Percentiles rank a stretch among this genome's conserved stretches.
Evolutionary conservation across 225 moss, liverwort and hornwort species (phyloP).

Genomic region (Marchantia paleacea): DNA sequence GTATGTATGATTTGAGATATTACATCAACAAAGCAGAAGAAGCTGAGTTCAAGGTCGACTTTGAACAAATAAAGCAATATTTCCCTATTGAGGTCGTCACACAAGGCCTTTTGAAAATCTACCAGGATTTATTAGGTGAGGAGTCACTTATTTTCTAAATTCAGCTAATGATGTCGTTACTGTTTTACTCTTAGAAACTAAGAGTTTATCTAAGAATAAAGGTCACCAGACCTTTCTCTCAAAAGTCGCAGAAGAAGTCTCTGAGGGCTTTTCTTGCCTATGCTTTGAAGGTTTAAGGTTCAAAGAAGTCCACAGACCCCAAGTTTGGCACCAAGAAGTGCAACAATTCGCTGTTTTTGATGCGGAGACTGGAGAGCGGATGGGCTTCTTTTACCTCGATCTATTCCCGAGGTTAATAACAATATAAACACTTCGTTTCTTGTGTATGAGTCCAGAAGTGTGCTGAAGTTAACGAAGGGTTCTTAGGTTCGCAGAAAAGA

Average conservation of each 20-base stretch:
- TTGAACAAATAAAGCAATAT: constrained; percentile 89
- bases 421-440: too few relatives aligned
- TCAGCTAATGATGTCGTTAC: constrained; percentile 9
- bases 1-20: constrained; percentile 86
- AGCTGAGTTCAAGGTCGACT: constrained; percentile 81
- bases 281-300: constrained; percentile 70
- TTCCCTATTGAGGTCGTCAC: constrained; percentile 91
- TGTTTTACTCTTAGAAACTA: too few relatives aligned
- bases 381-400: constrained; percentile 95
- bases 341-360: constrained; percentile 78
- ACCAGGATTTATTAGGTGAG: constrained; percentile 87
- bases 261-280: background rate
- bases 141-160: too few relatives aligned
- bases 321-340: constrained; percentile 87
- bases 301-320: constrained; percentile 60
- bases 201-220: background rate
- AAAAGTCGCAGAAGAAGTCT: background rate
- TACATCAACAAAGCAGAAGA: constrained; percentile 94
- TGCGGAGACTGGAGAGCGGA: constrained; percentile 73
- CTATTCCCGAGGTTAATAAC: constrained; percentile 68
- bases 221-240: background rate
- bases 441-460: too few relatives aligned
- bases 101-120: constrained; percentile 85
- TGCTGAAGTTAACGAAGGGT: too few relatives aligned
- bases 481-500: too few relatives aligned